Evolutionary conservation across 108 stramenopile species (phyloP), one percentile per base, ranked within the genome.

Genomic region (Nannochloropsis granulata): DNA sequence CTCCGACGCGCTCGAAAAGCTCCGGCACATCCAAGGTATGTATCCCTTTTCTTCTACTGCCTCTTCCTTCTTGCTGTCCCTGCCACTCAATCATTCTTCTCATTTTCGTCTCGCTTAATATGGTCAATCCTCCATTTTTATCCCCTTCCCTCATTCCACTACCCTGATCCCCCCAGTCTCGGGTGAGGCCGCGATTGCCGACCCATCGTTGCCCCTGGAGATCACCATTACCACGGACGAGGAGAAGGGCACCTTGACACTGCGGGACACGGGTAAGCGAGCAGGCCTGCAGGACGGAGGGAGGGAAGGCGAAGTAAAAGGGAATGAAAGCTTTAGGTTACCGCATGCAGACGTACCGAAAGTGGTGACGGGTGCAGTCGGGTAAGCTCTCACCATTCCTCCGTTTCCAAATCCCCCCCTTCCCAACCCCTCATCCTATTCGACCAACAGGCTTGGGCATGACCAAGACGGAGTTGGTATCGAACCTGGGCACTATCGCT

Each of bases 401-500:
- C 34, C 34, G 34, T 1, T 34, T 34, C 34, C 34, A 34, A n/a
- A n/a, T 5, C 5, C 34, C 5, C 34, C 16, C 12, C 46, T 13
- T 26, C 23, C 23, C 83, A 10, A 10, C 23, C 45, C 45, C 12
- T 9, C 25, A 7, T 24, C 45, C 45, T 34, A 12, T n/a, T 8
- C 24, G 12, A 13, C 13, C 12, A 45, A 43, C 80, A 81, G 98
- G 98, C 25, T 91, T 99, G 78, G 98, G 98, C 21, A 95, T 99
- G 96, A 94, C 93, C 26, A 91, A 91, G 78, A 94, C 94, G 13
- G 97, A 98, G 86, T 92, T 99, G 88, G 86, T 93, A 78, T 43
- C 71, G 82, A 97, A 99, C 83, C 86, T 99, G 46, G 98, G 98
- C 26, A 99, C 98, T 12, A 99, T 99, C 91, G 98, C 98, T 0